Evolutionary conservation across 129 eudicot species (phyloP).

Genomic region (Oenanthe sinensis): DNA sequence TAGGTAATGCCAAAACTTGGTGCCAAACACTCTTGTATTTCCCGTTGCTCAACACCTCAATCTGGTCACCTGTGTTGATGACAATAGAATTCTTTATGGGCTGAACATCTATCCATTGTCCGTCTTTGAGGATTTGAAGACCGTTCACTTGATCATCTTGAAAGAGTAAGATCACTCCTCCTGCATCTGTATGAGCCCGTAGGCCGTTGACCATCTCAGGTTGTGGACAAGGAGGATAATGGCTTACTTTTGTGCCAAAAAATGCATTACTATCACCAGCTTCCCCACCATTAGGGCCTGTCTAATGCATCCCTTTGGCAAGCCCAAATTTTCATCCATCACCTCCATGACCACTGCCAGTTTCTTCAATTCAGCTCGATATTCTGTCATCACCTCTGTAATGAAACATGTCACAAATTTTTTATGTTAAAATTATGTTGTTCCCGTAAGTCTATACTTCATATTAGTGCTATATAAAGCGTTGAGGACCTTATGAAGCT

Average conservation of each 20-base stretch:
- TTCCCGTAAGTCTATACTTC: not conserved
- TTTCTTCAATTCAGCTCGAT: conserved; percentile 47
- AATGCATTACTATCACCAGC: conserved; percentile 33
- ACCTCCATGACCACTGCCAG: conserved; percentile 53
- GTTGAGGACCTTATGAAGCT: too few relatives aligned
- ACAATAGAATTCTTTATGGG: conserved; percentile 27
- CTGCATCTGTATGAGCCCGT: conserved; percentile 90
- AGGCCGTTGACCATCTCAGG: conserved; percentile 62
- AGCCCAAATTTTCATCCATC: conserved; percentile 63
- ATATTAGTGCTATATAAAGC: too few relatives aligned
- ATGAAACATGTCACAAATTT: not conserved
- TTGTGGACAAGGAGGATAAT: conserved; percentile 68
- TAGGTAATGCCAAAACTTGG: conserved; percentile 14
- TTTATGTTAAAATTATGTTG: not conserved
- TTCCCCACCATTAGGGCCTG: conserved; percentile 42
- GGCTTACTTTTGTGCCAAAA: conserved; percentile 82
- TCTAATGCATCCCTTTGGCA: conserved; percentile 48
- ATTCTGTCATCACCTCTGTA: conserved; percentile 52
- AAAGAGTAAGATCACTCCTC: conserved; percentile 71
- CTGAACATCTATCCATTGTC: conserved; percentile 69
- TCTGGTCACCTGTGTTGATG: conserved; percentile 21
- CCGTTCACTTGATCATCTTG: conserved; percentile 67
- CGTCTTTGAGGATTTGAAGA: conserved; percentile 71
- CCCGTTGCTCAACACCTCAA: conserved; percentile 31
- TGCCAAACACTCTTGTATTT: conserved; percentile 31